Conservation (phyloP, 106 monocot species). For the Ottelia alismoides region DNA sequence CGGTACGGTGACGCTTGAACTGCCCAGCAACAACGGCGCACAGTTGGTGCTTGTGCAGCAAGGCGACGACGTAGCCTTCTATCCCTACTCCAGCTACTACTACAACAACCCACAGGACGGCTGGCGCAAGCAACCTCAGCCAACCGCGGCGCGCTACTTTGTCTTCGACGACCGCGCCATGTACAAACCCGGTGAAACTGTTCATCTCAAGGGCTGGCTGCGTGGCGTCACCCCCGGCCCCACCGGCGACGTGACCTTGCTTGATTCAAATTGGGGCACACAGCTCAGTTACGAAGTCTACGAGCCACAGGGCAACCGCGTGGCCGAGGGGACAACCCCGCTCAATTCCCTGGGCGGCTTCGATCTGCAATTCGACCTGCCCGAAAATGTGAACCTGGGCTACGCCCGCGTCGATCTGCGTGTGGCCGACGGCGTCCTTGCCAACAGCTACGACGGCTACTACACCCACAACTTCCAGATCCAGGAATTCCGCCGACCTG, state of each 20-base stretch:
- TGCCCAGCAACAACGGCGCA: too few species aligned
- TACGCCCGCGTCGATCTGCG: background rate
- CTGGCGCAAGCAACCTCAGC: too few species aligned
- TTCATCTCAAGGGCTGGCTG: background rate
- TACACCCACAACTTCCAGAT: background rate
- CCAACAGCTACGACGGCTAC: background rate
- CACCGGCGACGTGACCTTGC: background rate
- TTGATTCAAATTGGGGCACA: too few species aligned
- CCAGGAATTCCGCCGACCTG: background rate
- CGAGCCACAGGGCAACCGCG: background rate
- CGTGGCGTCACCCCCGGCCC: background rate
- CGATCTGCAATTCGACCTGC: background rate
- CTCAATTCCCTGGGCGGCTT: background rate
- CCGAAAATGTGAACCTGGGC: background rate
- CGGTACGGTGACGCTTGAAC: too few species aligned
- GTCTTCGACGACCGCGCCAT: background rate
- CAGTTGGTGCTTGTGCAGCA: too few species aligned
- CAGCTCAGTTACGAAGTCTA: background rate
- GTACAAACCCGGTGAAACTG: background rate
- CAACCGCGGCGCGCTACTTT: too few species aligned
- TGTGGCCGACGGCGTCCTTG: background rate
- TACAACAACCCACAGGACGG: too few species aligned
- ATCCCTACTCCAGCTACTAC: too few species aligned
- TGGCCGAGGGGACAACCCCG: background rate
- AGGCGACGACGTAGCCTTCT: too few species aligned